Evolutionary conservation across 2,329 filamentous ascomycete genomes (phyloP).

Genomic region (Colletotrichum trifolii): DNA sequence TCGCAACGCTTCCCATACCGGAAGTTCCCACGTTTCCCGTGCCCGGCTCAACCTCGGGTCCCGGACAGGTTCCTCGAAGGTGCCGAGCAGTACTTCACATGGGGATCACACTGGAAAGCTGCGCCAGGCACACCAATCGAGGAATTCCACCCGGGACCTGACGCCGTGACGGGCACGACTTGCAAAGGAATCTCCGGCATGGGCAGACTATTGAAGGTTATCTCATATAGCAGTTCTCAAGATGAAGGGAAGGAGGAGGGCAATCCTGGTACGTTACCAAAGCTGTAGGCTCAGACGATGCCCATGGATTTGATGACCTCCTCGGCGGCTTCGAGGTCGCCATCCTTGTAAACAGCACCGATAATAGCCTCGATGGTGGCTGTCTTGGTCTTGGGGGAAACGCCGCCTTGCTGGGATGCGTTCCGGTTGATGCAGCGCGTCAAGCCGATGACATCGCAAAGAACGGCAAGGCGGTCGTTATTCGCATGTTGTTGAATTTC

Average conservation of each 20-base stretch:
- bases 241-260: not conserved
- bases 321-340: not conserved
- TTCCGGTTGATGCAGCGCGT: slow-evolving; percentile 5
- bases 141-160: too few relatives aligned
- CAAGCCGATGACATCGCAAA: not conserved
- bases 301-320: not conserved
- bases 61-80: too few relatives aligned
- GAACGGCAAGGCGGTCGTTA: not conserved
- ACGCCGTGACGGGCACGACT: too few relatives aligned
- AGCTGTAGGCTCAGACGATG: not conserved
- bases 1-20: too few relatives aligned
- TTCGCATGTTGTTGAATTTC: not conserved
- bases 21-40: too few relatives aligned
- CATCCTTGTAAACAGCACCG: slow-evolving; percentile 5
- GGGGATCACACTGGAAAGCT: too few relatives aligned
- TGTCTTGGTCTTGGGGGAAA: not conserved
- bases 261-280: not conserved
- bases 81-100: too few relatives aligned
- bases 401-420: not conserved
- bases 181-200: not conserved
- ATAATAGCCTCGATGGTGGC: slow-evolving; percentile 8
- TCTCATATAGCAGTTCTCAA: not conserved
- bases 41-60: too few relatives aligned
- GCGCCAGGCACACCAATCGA: too few relatives aligned
- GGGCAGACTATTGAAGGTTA: slow-evolving; percentile 2